These are phyloP conservation scores for Cladophialophora carrionii DNA, from an alignment of 2,329 filamentous ascomycete genomes.

Conservation along the genomic window DNA sequence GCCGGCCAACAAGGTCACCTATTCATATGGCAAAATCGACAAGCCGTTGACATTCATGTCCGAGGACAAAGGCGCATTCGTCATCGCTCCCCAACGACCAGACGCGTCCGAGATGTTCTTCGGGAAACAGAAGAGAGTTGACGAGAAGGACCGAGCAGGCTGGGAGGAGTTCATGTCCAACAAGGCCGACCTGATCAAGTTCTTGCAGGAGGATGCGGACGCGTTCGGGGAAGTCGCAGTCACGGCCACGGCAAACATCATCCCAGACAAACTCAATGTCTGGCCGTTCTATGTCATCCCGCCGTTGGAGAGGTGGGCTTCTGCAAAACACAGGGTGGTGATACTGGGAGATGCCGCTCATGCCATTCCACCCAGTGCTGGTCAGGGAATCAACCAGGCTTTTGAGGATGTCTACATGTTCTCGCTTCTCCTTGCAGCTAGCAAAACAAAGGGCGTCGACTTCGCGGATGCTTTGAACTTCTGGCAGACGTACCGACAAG, in stretches of 20 bases:
- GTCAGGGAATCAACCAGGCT: conserved; percentile 61
- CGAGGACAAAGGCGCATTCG: conserved; percentile 42
- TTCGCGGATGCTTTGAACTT: conserved; percentile 28
- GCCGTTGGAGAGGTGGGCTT: conserved; percentile 55
- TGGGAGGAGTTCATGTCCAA: conserved; percentile 44
- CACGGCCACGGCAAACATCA: conserved; percentile 26
- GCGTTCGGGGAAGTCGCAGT: conserved; percentile 25
- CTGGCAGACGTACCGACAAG: conserved; percentile 57
- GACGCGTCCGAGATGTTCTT: conserved; percentile 44
- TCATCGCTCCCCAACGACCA: conserved; percentile 46
- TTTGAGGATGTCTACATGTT: conserved; percentile 60
- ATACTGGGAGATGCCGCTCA: conserved; percentile 63
- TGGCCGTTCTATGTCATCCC: conserved; percentile 59
- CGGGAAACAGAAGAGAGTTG: conserved; percentile 44
- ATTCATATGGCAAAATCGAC: conserved; percentile 20
- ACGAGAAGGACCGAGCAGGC: conserved; percentile 42
- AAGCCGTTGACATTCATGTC: conserved; percentile 29
- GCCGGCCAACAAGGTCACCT: conserved; percentile 22
- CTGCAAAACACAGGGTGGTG: conserved; percentile 54
- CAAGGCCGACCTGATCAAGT: conserved; percentile 37
- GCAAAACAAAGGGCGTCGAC: conserved; percentile 17
- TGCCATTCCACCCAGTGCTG: conserved; percentile 58
- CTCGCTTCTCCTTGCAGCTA: conserved; percentile 45
- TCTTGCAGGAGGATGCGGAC: conserved; percentile 31
- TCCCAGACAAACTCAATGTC: conserved; percentile 40